Percentiles rank a stretch among this genome's conserved stretches.
Evolutionary conservation across 306 rosid species (phyloP).

Genomic region (Citrullus amarus): DNA sequence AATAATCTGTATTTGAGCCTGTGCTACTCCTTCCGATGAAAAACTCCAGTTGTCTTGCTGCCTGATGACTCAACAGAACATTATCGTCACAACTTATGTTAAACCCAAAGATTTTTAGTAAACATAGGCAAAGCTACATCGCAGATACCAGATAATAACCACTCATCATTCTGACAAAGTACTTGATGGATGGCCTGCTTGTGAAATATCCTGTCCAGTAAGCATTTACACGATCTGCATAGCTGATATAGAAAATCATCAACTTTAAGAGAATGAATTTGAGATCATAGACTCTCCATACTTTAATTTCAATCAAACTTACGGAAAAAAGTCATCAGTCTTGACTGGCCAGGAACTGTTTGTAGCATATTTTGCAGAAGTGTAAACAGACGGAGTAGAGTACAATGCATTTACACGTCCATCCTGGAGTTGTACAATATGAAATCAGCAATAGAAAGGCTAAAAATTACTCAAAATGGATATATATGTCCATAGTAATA

Average conservation of each 20-base stretch:
- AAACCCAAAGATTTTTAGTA: not conserved
- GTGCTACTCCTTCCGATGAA: slow-evolving; percentile 54
- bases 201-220: slow-evolving; percentile 99
- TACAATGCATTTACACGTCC: slow-evolving; percentile 85
- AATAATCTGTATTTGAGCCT: slow-evolving; percentile 63
- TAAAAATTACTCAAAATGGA: not conserved
- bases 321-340: slow-evolving; percentile 89
- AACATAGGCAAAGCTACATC: slow-evolving; percentile 1
- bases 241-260: slow-evolving; percentile 32
- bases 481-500: not conserved
- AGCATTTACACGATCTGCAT: slow-evolving; percentile 78
- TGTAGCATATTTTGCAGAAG: slow-evolving; percentile 83
- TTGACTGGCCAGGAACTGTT: slow-evolving; percentile 82
- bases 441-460: not conserved
- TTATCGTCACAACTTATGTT: not conserved
- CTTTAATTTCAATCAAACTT: slow-evolving; percentile 21
- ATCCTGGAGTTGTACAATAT: slow-evolving; percentile 41
- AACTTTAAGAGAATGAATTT: slow-evolving; percentile 12
- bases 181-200: slow-evolving; percentile 82
- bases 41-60: slow-evolving; percentile 85
- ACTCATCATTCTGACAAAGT: slow-evolving; percentile 67
- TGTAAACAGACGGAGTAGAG: slow-evolving; percentile 81
- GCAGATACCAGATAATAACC: slow-evolving; percentile 80
- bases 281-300: slow-evolving; percentile 11
- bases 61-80: slow-evolving; percentile 32